Base-by-base conservation (phyloP, 805 yeast species). In the Saccharomycopsis amapae region DNA sequence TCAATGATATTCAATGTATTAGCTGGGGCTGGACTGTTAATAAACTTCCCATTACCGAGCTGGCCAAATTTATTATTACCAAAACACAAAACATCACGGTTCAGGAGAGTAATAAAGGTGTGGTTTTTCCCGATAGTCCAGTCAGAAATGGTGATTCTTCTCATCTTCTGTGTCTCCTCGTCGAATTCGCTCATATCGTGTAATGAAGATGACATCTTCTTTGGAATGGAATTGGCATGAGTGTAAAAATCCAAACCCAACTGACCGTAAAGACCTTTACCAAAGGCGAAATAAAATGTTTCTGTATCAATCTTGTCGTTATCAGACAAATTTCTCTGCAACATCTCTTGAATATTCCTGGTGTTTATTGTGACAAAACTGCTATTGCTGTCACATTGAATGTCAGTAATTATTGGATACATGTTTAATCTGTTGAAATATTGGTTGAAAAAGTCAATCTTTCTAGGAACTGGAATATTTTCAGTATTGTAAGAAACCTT, bases 61-160 rank as follows among this genome's bases (percentile, higher is more conserved):
- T 90, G 96, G 20, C 90, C 95, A 55, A 53, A 68, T 56, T 79
- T 83, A 62, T 89, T 90, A 37, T 78, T 81, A 20, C 98, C 98
- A 87, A 95, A 87, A 4, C 67, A 73, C 32, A 81, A 60, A 18
- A 87, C 81, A 56, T 82, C 87, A 18, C 73, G 73, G 50, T 81
- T 81, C 35, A 68, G 62, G 46, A 84, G 63, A 7, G 78, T 76
- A 9, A 81, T 74, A 38, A 81, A 69, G 0, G 68, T 66, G 56
- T 89, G 96, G 51, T 79, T 78, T 6, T 65, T 63, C 3, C 95
- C 95, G 18, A 78, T 67, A 5, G 74, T 61, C 72, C 86, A 73
- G 32, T 66, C 60, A 44, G 64, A 65, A 41, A 85, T 64, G 5
- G 68, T 69, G 32, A 80, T 69, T 10, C 66, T 66, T 44, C 67